phyloP scores from a whole-genome alignment of 2,329 filamentous ascomycete species.

The Cladosporium halotolerans region DNA sequence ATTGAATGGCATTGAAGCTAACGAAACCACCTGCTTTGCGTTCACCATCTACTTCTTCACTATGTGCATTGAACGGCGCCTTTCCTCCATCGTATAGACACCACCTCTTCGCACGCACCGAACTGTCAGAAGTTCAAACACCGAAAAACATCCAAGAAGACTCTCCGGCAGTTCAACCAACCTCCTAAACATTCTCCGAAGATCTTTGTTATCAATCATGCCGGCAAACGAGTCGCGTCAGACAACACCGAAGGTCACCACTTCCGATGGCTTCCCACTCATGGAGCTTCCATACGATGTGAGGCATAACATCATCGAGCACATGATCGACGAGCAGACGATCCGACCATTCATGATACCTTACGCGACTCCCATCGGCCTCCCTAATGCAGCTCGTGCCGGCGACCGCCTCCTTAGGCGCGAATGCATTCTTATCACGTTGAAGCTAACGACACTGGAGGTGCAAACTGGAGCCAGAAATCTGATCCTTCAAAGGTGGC shows the following conservation, averaged over 20 bases:
- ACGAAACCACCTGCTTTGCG: no score
- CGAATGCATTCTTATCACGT: background rate
- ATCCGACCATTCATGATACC: background rate
- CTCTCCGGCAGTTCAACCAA: no score
- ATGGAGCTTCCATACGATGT: slow-evolving; percentile 7
- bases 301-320: slow-evolving; percentile 5
- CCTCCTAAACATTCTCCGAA: no score
- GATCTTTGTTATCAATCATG: background rate
- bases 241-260: no score
- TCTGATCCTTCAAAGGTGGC: slow-evolving; percentile 9
- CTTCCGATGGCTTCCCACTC: background rate
- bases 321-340: background rate
- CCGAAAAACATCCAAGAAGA: no score
- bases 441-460: slow-evolving; percentile 10
- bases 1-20: no score
- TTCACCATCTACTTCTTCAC: no score
- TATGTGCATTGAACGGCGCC: no score
- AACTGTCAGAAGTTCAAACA: no score
- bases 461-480: slow-evolving; percentile 12
- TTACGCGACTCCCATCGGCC: background rate
- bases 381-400: slow-evolving; percentile 6
- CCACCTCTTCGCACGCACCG: no score
- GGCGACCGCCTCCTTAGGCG: slow-evolving; percentile 5
- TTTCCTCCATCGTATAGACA: no score
- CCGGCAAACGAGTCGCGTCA: background rate